Percentiles rank a stretch among this genome's conserved stretches.
These are phyloP conservation scores for Warburgia ugandensis DNA, from an alignment of 164 flowering plant species.

Conservation along the genomic window DNA sequence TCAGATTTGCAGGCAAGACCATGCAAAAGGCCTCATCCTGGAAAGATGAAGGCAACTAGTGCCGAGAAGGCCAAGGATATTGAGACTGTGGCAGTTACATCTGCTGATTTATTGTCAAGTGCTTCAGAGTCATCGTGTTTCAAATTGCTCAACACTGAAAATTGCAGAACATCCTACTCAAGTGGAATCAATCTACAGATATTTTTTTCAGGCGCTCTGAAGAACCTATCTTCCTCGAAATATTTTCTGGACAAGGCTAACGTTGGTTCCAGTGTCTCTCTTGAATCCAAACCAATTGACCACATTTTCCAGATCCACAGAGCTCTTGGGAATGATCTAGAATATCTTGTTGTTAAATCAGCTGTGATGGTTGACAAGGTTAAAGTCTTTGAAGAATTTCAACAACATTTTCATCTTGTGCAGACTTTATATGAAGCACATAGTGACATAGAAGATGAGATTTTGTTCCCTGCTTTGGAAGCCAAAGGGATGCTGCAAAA, in stretches of 20 bases:
- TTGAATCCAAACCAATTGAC: slow-evolving; percentile 56
- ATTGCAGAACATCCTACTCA: slow-evolving; percentile 34
- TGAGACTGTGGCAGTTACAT: background rate
- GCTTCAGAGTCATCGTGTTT: slow-evolving; percentile 17
- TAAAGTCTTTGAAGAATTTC: slow-evolving; percentile 39
- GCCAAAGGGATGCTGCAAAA: slow-evolving; percentile 51
- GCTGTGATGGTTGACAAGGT: slow-evolving; percentile 42
- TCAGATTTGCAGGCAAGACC: slow-evolving; percentile 11
- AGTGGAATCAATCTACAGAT: slow-evolving; percentile 45
- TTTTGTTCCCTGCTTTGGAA: slow-evolving; percentile 85
- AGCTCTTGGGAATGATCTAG: slow-evolving; percentile 66
- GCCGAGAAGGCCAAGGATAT: slow-evolving; percentile 15
- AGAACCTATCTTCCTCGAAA: slow-evolving; percentile 17
- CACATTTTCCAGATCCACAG: slow-evolving; percentile 62
- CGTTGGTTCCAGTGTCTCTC: slow-evolving; percentile 15
- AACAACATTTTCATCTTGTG: slow-evolving; percentile 43
- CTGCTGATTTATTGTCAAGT: slow-evolving; percentile 2
- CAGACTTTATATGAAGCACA: slow-evolving; percentile 46
- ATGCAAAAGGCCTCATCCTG: slow-evolving; percentile 16
- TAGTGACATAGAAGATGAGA: slow-evolving; percentile 65
- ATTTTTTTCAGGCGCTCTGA: slow-evolving; percentile 36
- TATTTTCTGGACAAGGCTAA: slow-evolving; percentile 13
- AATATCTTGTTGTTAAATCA: slow-evolving; percentile 45
- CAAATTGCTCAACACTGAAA: slow-evolving; percentile 9
- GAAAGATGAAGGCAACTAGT: slow-evolving; percentile 10